Base-by-base conservation (phyloP, 192 early-diverging fungal species). In the Phlyctochytrium planicorne region DNA sequence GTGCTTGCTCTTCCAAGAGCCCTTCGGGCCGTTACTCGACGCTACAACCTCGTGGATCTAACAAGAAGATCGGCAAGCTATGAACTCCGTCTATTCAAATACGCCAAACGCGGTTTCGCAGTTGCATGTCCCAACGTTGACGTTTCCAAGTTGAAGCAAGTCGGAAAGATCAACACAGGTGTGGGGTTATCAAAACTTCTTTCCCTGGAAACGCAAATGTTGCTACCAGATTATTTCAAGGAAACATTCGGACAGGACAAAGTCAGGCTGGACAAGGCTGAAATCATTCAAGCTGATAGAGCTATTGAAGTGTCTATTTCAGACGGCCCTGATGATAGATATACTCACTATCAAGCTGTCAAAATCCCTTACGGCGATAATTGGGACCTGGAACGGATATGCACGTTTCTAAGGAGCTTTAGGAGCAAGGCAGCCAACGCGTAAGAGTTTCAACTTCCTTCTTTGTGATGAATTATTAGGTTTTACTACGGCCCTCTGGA, bases 1-100 rank as follows among this genome's bases (percentile, higher is more conserved):
- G n/a, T n/a, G n/a, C n/a, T n/a, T n/a, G n/a, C n/a, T n/a, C n/a
- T n/a, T n/a, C n/a, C n/a, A n/a, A n/a, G n/a, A n/a, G n/a, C n/a
- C n/a, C n/a, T n/a, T n/a, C n/a, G n/a, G n/a, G n/a, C n/a, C n/a
- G n/a, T n/a, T n/a, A n/a, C n/a, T n/a, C n/a, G n/a, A n/a, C n/a
- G n/a, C n/a, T n/a, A n/a, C n/a, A n/a, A n/a, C n/a, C n/a, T n/a
- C n/a, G n/a, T 47, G 20, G 10, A 6, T 20, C 40, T 73, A 34
- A 73, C 62, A 3, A 0, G 72, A 72, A 36, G 72, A 35, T 73
- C 70, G 1, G 57, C 69, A 1, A 56, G 52, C 17, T 73, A 73
- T 25, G 72, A 73, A 57, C 68, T 29, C 2, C 34, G 69, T 34
- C 32, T 70, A 2, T 66, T 52, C 66, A 70, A 70, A 27, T 70